Evolutionary conservation across 768 basidiomycete genomes (phyloP), one percentile per base, ranked within the genome.

Genomic region (Pleurotus ostreatus): DNA sequence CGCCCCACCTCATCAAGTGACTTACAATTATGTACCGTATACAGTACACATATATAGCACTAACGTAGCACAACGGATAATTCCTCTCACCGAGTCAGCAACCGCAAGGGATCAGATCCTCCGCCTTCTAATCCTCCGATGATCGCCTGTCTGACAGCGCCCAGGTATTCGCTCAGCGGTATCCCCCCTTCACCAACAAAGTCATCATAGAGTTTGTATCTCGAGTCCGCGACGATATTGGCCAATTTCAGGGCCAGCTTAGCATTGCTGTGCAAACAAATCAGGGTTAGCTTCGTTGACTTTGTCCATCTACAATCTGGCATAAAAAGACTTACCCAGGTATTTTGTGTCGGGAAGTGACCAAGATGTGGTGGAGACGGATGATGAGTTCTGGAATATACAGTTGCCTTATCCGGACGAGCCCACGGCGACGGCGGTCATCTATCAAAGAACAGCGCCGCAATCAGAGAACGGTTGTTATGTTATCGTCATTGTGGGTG

Each of bases 331-430:
- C 85, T 51, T 61, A 89, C 93, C 81, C 78, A 46, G 87, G 84
- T 41, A 93, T 77, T 18, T 82, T 71, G 8, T 75, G 68, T 6
- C 85, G 74, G 4, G 93, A 92, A 34, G 76, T 71, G 57, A 83
- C 79, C 9, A 98, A 72, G 49, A 88, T 72, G 44, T 80, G 75
- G 65, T 98, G 94, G 2, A 98, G 73, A 18, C 92, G 84, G 60
- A 98, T 78, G 62, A 98, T 83, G 18, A 98, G 78, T 66, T 97
- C 94, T 0, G 94, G 96, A 22, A 97, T 76, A 69, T 88, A 95
- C 26, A 95, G 84, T 63, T 94, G 87, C 41, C 94, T 84, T 51
- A 96, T 88, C n/a, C 88, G 83, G 11, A 81, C 71, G 46, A 96
- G 79, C 59, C 95, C 92, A 18, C 75, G 74, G 20, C 75, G 76